These are phyloP conservation scores for Paratinospora sagittata DNA, from an alignment of 164 flowering plant genomes.

Conservation along the genomic window DNA sequence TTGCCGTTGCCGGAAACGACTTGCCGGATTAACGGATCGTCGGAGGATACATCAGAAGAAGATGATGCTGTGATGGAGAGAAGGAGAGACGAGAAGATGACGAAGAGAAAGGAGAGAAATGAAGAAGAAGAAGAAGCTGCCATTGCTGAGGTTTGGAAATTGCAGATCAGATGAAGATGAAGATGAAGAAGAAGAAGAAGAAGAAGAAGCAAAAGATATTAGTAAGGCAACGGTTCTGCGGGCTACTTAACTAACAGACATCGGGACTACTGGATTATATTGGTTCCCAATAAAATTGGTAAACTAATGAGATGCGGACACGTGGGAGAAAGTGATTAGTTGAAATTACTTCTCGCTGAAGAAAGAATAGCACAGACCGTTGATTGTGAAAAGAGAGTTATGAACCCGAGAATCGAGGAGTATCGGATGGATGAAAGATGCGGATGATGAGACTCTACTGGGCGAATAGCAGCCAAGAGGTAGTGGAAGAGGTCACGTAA, in stretches of 20 bases:
- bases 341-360: no score
- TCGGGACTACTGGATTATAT: background rate
- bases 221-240: no score
- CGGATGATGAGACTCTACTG: no score
- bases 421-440: no score
- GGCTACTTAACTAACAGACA: background rate
- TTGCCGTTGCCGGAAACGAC: constrained; percentile 25
- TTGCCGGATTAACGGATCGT: constrained; percentile 28
- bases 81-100: constrained; percentile 3
- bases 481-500: no score
- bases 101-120: background rate
- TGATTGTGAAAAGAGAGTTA: no score
- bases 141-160: background rate
- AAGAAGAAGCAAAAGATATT: no score
- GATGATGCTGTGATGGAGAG: background rate
- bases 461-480: no score
- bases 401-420: no score
- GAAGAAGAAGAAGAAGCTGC: background rate
- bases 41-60: background rate
- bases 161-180: no score
- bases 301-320: background rate
- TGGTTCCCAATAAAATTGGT: background rate
- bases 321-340: background rate
- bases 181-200: no score
- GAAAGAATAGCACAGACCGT: no score